phyloP scores from a whole-genome alignment of 2,329 filamentous ascomycete species.

The Bimuria novae-zelandiae region DNA sequence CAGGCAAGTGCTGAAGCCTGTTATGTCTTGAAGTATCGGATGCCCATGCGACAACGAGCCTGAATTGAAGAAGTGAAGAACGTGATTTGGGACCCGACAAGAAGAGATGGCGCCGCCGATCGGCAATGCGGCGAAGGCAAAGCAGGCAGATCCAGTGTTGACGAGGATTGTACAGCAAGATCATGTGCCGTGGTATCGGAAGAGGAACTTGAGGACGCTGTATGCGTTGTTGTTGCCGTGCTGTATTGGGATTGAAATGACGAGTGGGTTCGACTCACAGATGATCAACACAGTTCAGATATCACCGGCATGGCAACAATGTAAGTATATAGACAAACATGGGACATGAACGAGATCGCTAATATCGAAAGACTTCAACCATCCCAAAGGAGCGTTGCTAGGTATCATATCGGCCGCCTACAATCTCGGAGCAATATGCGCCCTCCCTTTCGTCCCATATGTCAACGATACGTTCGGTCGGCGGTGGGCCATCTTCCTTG shows the following conservation, averaged over 20 bases:
- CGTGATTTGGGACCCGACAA: neutral
- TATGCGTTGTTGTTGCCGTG: constrained; percentile 42
- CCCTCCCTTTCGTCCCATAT: constrained; percentile 40
- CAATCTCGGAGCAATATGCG: constrained; percentile 45
- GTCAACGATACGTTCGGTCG: constrained; percentile 51
- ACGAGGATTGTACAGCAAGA: constrained; percentile 49
- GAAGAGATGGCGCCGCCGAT: constrained; percentile 13
- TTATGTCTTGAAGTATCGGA: neutral
- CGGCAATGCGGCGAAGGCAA: constrained; percentile 8
- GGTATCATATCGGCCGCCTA: constrained; percentile 53
- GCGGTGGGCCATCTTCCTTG: constrained; percentile 46
- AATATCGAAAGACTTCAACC: constrained; percentile 25
- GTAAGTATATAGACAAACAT: constrained; percentile 17
- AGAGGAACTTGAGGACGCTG: constrained; percentile 41
- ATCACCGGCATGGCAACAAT: constrained; percentile 30
- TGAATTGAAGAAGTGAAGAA: constrained; percentile 11
- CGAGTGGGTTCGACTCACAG: constrained; percentile 39
- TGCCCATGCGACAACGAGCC: neutral
- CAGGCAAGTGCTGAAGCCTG: neutral
- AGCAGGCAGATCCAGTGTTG: constrained; percentile 45
- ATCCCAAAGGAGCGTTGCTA: constrained; percentile 44
- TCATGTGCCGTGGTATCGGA: constrained; percentile 46
- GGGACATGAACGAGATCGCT: neutral
- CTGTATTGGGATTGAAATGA: constrained; percentile 43
- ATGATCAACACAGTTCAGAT: constrained; percentile 42